Evolutionary conservation across 345 rosid species (phyloP), one percentile per base, ranked within the genome.

Genomic region (Salix udensis): DNA sequence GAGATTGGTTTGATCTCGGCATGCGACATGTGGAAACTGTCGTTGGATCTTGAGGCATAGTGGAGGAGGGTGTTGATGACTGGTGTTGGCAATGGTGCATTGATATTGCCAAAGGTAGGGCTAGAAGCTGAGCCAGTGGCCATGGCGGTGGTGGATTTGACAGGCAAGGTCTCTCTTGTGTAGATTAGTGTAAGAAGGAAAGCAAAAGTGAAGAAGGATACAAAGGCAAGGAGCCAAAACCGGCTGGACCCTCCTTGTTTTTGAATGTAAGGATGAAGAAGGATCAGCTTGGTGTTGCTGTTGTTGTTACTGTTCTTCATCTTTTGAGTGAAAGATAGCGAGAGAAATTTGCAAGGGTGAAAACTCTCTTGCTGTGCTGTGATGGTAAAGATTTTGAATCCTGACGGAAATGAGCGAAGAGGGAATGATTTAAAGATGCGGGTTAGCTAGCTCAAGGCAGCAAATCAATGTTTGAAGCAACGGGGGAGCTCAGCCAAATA

Each of bases 241-340:
- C 93, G 94, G 78, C 85, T 91, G 11, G 98, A 82, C 81, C 86
- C 84, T 28, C 96, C 96, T 85, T 95, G 98, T 75, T 95, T 95
- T 69, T 90, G 98, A 79, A 91, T 88, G 68, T 95, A 93, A 2
- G 98, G 98, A 60, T 93, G 98, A 60, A 95, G 88, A 66, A 95
- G 97, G 79, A 95, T 95, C 40, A 95, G 93, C 85, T 91, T 95
- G 2, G 98, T 91, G 88, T 91, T 95, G 37, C 1, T 34, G 86
- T 79, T 84, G 69, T 82, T 89, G 83, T 26, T 77, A 46, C 70
- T 82, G 82, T 83, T 90, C 89, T 91, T 95, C 96, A 89, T 94
- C 61, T 50, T 82, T 40, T 58, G 18, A 2, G 5, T 50, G 42
- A 30, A n/a, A 24, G 68, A 36, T 62, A 52, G 18, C 37, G 24